These are phyloP conservation scores for Papiliotrema flavescens DNA, from an alignment of 1,284 basidiomycete species.

Conservation along the genomic window DNA sequence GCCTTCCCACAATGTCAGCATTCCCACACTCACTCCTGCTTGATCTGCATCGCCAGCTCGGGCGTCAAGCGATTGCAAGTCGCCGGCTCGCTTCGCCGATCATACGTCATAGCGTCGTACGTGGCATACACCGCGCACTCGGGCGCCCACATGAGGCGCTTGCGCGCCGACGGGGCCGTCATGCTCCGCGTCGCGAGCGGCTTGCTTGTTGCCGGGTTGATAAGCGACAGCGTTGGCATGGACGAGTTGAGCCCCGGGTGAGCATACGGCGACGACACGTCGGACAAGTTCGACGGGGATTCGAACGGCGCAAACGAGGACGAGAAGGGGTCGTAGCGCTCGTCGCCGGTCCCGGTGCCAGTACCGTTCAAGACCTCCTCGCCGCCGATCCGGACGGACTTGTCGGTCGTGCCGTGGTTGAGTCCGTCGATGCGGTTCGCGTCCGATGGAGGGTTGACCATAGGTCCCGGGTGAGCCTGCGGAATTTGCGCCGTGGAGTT, in stretches of 20 bases:
- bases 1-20: neutral
- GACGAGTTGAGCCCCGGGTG: constrained; percentile 55
- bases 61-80: constrained; percentile 96
- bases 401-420: constrained; percentile 53
- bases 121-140: constrained; percentile 94
- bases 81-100: constrained; percentile 89
- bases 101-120: constrained; percentile 85
- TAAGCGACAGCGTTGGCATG: constrained; percentile 71
- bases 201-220: constrained; percentile 51
- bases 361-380: neutral
- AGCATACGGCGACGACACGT: constrained; percentile 18
- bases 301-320: constrained; percentile 55
- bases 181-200: constrained; percentile 20
- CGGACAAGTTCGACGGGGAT: constrained; percentile 7
- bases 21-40: constrained; percentile 62
- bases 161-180: constrained; percentile 43
- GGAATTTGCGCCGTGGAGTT: constrained; percentile 66
- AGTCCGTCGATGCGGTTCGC: constrained; percentile 82
- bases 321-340: constrained; percentile 50
- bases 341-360: constrained; percentile 10
- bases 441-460: constrained; percentile 73
- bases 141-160: constrained; percentile 79
- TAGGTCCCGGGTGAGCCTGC: constrained; percentile 57
- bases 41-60: constrained; percentile 87
- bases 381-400: neutral